Evolutionary conservation across 495 filamentous ascomycete species (phyloP), one percentile per base, ranked within the genome.

Genomic region (Podospora pseudopauciseta): DNA sequence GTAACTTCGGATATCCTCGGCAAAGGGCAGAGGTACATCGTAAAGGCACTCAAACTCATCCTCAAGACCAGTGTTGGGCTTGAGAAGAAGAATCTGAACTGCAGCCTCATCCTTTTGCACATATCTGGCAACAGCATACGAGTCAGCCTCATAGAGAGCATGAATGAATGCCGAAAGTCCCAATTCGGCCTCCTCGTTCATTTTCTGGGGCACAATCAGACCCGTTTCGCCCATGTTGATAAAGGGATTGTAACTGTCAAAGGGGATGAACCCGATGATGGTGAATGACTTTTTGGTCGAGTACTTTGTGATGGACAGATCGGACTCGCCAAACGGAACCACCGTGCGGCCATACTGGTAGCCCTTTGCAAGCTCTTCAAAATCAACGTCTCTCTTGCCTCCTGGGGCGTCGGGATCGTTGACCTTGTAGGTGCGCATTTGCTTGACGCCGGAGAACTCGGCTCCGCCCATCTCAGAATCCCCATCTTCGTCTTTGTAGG

Each of bases 321-420:
- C 96, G 1, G 89, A 89, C 69, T 91, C 89, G 71, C 86, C 90
- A 72, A 99, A 96, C 69, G 90, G 89, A 1, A 98, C 94, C 0
- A 92, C 92, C 0, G 94, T 97, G 54, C 92, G 86, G 64, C 96
- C 96, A 77, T 98, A 99, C 73, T 92, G 90, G 74, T 95, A 99
- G 0, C 96, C 96, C 74, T 92, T 96, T 44, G 91, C 93, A 49
- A 98, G 83, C 44, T 95, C 89, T 15, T 96, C 93, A 34, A 86
- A 87, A 9, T 89, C 87, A 34, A 99, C 89, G 63, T 97, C 93
- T 65, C 84, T 84, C 79, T 96, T 98, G 4, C 91, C 91, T 34
- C 92, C 92, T 2, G 89, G 86, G 15, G 86, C 88, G 49, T 83
- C 80, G 15, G 90, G 84, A 71, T 97, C 92, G 30, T 86, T 82